phyloP scores from a whole-genome alignment of 169 alveolate genomes.

The Cyclospora cayetanensis region DNA sequence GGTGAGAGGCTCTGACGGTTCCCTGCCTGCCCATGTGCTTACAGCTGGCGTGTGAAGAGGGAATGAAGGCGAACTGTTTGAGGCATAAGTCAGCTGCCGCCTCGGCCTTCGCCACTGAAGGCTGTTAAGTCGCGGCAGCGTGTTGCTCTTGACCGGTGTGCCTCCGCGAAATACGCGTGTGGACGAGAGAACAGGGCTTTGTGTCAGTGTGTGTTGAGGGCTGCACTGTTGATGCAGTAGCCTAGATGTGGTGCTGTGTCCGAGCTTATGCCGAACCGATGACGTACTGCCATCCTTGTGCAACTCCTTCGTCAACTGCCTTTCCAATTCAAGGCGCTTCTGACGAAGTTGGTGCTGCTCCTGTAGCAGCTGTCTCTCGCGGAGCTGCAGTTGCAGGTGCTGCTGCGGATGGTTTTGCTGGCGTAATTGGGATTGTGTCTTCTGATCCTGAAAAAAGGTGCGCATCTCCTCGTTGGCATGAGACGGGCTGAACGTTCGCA shows the following conservation, averaged over 20 bases:
- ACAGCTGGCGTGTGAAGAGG: background rate
- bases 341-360: constrained; percentile 20
- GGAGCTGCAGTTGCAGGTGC: background rate
- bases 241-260: background rate
- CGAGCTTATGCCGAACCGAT: background rate
- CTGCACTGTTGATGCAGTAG: background rate
- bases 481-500: too few relatives aligned
- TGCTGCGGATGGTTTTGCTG: background rate
- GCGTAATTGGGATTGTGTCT: too few relatives aligned
- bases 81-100: background rate
- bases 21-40: background rate
- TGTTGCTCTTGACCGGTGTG: constrained; percentile 3
- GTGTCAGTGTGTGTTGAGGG: background rate
- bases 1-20: background rate
- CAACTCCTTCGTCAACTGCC: constrained; percentile 30
- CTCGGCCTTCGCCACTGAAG: background rate
- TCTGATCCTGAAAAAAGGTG: too few relatives aligned
- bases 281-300: background rate
- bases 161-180: background rate
- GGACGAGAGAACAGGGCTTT: background rate
- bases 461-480: too few relatives aligned
- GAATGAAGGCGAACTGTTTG: background rate
- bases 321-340: constrained; percentile 43
- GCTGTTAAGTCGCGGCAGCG: background rate
- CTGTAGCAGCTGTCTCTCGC: constrained; percentile 51